phyloP scores from a whole-genome alignment of 257 asterid species.

The Lithospermum erythrorhizon region DNA sequence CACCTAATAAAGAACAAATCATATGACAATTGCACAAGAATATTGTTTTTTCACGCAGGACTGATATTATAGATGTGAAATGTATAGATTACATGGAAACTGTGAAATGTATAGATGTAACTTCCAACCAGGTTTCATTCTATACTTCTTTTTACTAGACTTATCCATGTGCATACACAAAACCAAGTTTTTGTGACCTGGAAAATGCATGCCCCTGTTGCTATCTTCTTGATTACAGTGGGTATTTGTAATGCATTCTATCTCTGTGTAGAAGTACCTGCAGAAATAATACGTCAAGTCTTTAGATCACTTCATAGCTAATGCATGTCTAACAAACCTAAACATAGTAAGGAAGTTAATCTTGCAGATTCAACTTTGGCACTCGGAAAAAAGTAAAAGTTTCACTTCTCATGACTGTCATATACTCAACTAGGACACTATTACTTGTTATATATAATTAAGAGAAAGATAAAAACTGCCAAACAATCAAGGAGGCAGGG shows the following conservation, averaged over 20 bases:
- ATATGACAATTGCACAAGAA: slow-evolving; percentile 2
- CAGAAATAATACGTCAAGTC: slow-evolving; percentile 12
- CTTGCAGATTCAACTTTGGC: too few relatives aligned
- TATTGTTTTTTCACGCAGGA: slow-evolving; percentile 6
- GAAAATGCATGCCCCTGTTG: slow-evolving; percentile 17
- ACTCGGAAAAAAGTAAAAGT: too few relatives aligned
- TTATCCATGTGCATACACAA: slow-evolving; percentile 30
- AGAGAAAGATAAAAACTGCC: too few relatives aligned
- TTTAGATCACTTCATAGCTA: background rate
- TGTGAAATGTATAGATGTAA: slow-evolving; percentile 81
- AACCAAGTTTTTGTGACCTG: slow-evolving; percentile 21
- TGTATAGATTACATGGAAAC: slow-evolving; percentile 80
- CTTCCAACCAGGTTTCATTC: slow-evolving; percentile 46
- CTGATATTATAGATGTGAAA: slow-evolving; percentile 8
- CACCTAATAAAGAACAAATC: slow-evolving; percentile 39
- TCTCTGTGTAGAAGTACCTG: slow-evolving; percentile 70
- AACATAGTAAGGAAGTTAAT: too few relatives aligned
- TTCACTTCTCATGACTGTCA: too few relatives aligned
- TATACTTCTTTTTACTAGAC: slow-evolving; percentile 29
- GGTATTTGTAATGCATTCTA: slow-evolving; percentile 20
- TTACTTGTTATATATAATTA: too few relatives aligned
- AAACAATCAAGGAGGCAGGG: too few relatives aligned
- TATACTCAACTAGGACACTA: too few relatives aligned
- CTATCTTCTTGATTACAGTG: slow-evolving; percentile 18
- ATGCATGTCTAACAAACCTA: background rate